These are phyloP conservation scores for Phytophthora pistaciae DNA, from an alignment of 352 stramenopile species.

Conservation along the genomic window DNA sequence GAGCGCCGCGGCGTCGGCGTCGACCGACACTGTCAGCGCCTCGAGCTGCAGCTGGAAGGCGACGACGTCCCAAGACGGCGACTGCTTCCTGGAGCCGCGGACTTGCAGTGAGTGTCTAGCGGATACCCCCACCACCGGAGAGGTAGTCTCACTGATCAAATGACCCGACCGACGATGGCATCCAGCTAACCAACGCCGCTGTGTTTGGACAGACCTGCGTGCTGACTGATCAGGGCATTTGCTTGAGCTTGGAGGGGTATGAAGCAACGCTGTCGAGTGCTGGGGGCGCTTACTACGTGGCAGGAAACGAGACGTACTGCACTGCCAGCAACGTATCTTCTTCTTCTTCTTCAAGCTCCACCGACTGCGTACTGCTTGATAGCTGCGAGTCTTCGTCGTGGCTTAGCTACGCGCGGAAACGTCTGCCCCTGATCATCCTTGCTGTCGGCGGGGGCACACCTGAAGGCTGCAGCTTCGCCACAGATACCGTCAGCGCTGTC, in stretches of 20 bases:
- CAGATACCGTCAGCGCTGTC: conserved; percentile 15
- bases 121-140: conserved; percentile 32
- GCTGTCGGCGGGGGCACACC: conserved; percentile 15
- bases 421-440: conserved; percentile 24
- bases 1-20: conserved; percentile 7
- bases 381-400: conserved; percentile 47
- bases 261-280: conserved; percentile 5
- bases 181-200: background rate
- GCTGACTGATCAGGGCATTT: conserved; percentile 33
- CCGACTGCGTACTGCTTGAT: conserved; percentile 46
- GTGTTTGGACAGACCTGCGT: conserved; percentile 28
- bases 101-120: conserved; percentile 50
- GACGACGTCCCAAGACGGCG: conserved; percentile 13
- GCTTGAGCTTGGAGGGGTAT: conserved; percentile 17
- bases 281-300: conserved; percentile 17
- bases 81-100: conserved; percentile 37
- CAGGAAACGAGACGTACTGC: conserved; percentile 29
- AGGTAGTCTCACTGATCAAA: conserved; percentile 21
- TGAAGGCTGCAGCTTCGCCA: conserved; percentile 30
- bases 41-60: conserved; percentile 48
- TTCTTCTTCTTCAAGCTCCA: background rate
- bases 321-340: conserved; percentile 1
- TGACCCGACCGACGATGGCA: background rate
- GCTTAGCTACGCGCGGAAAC: conserved; percentile 31
- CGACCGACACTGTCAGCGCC: conserved; percentile 15